Evolutionary conservation across 495 filamentous ascomycete genomes (phyloP).

Genomic region (Corynascus novoguineensis): DNA sequence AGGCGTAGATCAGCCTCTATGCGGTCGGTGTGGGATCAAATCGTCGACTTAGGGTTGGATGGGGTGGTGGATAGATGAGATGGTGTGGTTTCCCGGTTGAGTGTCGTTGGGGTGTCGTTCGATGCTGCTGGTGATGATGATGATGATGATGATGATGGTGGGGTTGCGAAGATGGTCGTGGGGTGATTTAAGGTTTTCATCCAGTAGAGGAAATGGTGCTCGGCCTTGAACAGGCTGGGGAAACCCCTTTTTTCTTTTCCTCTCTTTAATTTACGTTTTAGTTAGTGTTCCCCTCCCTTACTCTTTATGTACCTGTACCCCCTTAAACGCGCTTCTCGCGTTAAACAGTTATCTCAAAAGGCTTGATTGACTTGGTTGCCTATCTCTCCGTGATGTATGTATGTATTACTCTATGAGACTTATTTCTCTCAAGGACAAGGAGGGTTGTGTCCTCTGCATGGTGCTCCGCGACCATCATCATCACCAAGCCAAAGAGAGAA

Average conservation of each 20-base stretch:
- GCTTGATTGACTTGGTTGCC: conserved; percentile 23
- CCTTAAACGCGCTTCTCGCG: not conserved
- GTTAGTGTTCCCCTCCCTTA: conserved; percentile 5
- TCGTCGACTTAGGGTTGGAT: conserved; percentile 8
- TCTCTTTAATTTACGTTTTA: not conserved
- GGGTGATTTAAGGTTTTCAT: no score
- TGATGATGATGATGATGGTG: conserved; percentile 55
- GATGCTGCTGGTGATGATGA: conserved; percentile 38
- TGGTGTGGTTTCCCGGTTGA: no score
- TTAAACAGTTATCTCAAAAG: conserved; percentile 11
- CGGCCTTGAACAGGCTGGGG: not conserved
- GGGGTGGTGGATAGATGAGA: not conserved
- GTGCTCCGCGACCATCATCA: not conserved
- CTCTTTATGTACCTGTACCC: not conserved
- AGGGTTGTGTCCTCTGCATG: not conserved
- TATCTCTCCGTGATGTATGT: no score
- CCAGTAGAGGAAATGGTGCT: conserved; percentile 1
- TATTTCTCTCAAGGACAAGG: not conserved
- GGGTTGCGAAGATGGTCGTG: conserved; percentile 16
- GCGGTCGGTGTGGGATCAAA: conserved; percentile 13
- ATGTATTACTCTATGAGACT: no score
- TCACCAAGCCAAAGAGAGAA: no score
- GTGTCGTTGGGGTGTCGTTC: not conserved
- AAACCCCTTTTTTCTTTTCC: not conserved
- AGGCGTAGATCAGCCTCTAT: conserved; percentile 1